Evolutionary conservation across 495 filamentous ascomycete species (phyloP).

Genomic region (Neurospora intermedia): DNA sequence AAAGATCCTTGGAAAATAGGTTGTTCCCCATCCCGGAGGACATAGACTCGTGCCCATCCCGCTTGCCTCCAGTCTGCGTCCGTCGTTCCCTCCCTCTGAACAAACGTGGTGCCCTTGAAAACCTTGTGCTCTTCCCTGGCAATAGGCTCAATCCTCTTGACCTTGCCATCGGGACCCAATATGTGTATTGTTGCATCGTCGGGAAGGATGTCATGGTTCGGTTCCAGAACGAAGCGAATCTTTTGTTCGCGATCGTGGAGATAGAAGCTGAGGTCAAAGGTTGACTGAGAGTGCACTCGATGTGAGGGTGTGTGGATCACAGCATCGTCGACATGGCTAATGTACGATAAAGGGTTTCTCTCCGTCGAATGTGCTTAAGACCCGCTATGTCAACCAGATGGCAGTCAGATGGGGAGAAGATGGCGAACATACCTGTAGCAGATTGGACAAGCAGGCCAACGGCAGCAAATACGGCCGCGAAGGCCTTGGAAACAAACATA

Average conservation of each 20-base stretch:
- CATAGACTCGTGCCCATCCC: slow-evolving; percentile 76
- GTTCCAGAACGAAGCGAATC: slow-evolving; percentile 73
- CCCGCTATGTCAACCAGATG: slow-evolving; percentile 5
- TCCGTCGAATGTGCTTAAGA: slow-evolving; percentile 56
- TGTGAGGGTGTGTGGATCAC: slow-evolving; percentile 69
- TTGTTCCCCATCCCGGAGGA: slow-evolving; percentile 61
- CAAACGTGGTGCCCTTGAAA: slow-evolving; percentile 70
- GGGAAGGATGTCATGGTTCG: slow-evolving; percentile 82
- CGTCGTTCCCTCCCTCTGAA: slow-evolving; percentile 45
- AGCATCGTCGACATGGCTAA: slow-evolving; percentile 64
- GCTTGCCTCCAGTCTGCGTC: slow-evolving; percentile 63
- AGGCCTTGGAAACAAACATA: slow-evolving; percentile 25
- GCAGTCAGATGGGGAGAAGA: neutral
- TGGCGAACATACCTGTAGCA: slow-evolving; percentile 18
- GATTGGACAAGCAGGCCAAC: slow-evolving; percentile 19
- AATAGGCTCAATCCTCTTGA: slow-evolving; percentile 52
- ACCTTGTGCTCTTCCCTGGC: slow-evolving; percentile 64
- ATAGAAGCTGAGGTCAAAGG: slow-evolving; percentile 74
- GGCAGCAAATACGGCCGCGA: slow-evolving; percentile 23
- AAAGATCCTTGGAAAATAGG: slow-evolving; percentile 92
- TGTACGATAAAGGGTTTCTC: slow-evolving; percentile 63
- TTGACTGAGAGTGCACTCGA: slow-evolving; percentile 63
- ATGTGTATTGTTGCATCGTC: slow-evolving; percentile 66
- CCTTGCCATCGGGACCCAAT: slow-evolving; percentile 55
- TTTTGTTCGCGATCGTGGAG: slow-evolving; percentile 56